Evolutionary conservation across 306 rosid genomes (phyloP).

Genomic region (Sicyos baderoa): DNA sequence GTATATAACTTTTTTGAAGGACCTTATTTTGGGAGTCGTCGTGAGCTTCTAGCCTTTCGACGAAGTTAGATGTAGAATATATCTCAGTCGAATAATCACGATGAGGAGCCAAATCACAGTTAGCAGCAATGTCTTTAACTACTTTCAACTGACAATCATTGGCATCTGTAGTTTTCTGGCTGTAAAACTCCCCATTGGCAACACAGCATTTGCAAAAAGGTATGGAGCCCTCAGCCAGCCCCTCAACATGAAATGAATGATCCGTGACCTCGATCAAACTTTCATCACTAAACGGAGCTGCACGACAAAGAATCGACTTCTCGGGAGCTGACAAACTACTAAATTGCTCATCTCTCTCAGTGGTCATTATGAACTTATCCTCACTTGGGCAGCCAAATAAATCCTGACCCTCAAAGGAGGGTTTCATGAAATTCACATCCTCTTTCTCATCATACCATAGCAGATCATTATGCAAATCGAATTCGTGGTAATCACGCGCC

Average conservation of each 20-base stretch:
- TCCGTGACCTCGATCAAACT: conserved; percentile 24
- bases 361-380: conserved; percentile 76
- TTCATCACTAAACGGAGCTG: conserved; percentile 28
- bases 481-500: conserved; percentile 77
- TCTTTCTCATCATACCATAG: conserved; percentile 73
- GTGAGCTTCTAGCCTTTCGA: conserved; percentile 28
- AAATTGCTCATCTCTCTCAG: conserved; percentile 36
- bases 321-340: conserved; percentile 35
- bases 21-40: conserved; percentile 31
- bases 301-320: conserved; percentile 40
- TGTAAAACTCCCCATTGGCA: conserved; percentile 36
- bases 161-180: conserved; percentile 27
- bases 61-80: too few relatives aligned
- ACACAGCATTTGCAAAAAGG: conserved; percentile 34
- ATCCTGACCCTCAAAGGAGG: conserved; percentile 59
- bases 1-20: conserved; percentile 26
- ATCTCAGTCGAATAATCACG: conserved; percentile 16
- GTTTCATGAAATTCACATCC: conserved; percentile 69
- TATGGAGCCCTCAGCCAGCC: conserved; percentile 26
- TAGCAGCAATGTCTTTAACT: conserved; percentile 33
- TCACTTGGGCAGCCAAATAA: conserved; percentile 58
- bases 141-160: too few relatives aligned
- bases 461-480: conserved; percentile 63
- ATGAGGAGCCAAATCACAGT: conserved; percentile 29
- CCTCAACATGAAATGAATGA: conserved; percentile 26